Evolutionary conservation across 2,329 filamentous ascomycete genomes (phyloP).

Genomic region (Monilinia fructigena): DNA sequence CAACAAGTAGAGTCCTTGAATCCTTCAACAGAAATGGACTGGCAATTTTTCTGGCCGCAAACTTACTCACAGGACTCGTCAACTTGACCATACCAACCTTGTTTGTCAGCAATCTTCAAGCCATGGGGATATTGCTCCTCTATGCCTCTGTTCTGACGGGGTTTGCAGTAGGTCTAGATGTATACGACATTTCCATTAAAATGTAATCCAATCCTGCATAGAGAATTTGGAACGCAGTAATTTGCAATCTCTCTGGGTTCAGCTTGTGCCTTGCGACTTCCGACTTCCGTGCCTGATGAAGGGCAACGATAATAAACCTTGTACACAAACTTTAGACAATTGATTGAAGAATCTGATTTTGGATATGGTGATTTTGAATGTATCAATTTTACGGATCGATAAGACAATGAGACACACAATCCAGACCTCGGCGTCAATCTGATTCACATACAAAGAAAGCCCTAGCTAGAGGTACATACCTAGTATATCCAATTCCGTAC

Average conservation of each 20-base stretch:
- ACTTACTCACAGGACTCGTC: slow-evolving; percentile 82
- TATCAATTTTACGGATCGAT: slow-evolving; percentile 4
- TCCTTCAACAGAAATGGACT: slow-evolving; percentile 89
- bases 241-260: slow-evolving; percentile 7
- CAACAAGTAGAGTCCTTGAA: slow-evolving; percentile 77
- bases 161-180: slow-evolving; percentile 65
- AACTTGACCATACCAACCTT: slow-evolving; percentile 86
- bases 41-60: slow-evolving; percentile 80
- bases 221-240: not conserved
- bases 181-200: slow-evolving; percentile 22
- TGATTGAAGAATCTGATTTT: slow-evolving; percentile 6
- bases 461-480: no score
- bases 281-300: not conserved
- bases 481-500: not conserved
- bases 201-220: slow-evolving; percentile 20
- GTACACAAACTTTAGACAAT: slow-evolving; percentile 6
- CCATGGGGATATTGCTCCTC: slow-evolving; percentile 71
- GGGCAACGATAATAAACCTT: slow-evolving; percentile 16
- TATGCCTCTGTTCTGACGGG: slow-evolving; percentile 69
- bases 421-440: not conserved
- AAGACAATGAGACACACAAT: slow-evolving; percentile 13
- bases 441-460: not conserved
- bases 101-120: slow-evolving; percentile 59
- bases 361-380: not conserved
- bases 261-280: slow-evolving; percentile 8